phyloP scores from a whole-genome alignment of 306 rosid species.

The Fragaria nilgerrensis region DNA sequence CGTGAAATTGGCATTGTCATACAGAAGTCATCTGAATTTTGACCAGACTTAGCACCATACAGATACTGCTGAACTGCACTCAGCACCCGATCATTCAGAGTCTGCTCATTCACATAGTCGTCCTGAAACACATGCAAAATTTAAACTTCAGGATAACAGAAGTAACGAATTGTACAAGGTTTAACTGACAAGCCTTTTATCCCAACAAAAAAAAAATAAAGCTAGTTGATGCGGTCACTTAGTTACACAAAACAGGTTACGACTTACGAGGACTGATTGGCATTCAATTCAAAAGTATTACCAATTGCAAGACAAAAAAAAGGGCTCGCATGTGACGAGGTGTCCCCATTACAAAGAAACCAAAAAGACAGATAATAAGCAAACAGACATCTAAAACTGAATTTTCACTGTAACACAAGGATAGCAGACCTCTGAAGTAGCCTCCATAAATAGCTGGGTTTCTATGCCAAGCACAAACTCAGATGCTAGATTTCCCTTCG shows the following conservation, averaged over 20 bases:
- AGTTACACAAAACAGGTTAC: slow-evolving; percentile 4
- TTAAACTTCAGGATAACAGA: slow-evolving; percentile 9
- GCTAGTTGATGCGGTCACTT: background rate
- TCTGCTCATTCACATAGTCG: slow-evolving; percentile 38
- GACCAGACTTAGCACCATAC: slow-evolving; percentile 1
- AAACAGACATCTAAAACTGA: background rate
- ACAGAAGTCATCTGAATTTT: slow-evolving; percentile 1
- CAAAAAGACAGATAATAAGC: background rate
- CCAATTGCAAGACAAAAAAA: background rate
- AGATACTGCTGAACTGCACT: background rate
- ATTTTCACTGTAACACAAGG: background rate
- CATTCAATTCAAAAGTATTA: background rate
- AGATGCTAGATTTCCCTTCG: background rate
- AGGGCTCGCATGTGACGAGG: background rate
- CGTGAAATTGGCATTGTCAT: slow-evolving; percentile 9
- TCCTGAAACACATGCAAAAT: slow-evolving; percentile 27
- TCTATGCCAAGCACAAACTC: slow-evolving; percentile 20
- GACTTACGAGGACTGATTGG: slow-evolving; percentile 2
- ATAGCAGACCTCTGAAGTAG: slow-evolving; percentile 46
- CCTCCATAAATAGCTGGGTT: slow-evolving; percentile 20
- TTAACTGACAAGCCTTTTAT: background rate
- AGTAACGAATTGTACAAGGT: background rate
- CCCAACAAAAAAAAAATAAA: background rate
- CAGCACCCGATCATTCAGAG: slow-evolving; percentile 26
- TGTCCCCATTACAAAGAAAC: background rate